Percentiles rank a stretch among this genome's conserved stretches.
phyloP scores from a whole-genome alignment of 129 eudicot genomes.

The Silybum marianum region DNA sequence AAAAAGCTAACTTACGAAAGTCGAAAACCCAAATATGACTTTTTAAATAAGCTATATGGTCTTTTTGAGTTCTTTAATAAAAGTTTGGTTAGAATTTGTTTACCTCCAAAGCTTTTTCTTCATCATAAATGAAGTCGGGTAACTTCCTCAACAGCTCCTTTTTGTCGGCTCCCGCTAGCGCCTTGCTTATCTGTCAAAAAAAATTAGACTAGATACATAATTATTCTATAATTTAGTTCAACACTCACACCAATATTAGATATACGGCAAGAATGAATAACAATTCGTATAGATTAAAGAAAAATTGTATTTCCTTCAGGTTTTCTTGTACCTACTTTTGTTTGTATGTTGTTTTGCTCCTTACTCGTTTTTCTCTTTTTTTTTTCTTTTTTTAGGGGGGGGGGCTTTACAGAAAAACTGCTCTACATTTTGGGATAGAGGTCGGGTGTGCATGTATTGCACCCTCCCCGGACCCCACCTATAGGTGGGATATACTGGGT shows the following conservation, averaged over 20 bases:
- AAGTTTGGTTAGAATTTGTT: not conserved
- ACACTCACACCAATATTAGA: not conserved
- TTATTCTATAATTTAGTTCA: not conserved
- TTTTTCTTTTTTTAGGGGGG: too few species aligned
- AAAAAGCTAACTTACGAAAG: not conserved
- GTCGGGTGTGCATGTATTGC: not conserved
- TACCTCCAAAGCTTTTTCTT: conserved; percentile 97
- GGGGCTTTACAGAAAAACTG: not conserved
- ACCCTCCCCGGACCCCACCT: not conserved
- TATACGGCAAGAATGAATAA: not conserved
- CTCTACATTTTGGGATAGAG: not conserved
- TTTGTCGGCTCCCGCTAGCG: conserved; percentile 76
- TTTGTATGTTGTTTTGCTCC: not conserved
- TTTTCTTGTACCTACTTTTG: not conserved
- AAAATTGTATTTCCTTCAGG: not conserved
- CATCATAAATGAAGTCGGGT: conserved; percentile 86
- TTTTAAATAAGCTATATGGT: not conserved
- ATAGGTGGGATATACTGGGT: not conserved
- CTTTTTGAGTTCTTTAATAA: not conserved
- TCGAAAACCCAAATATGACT: not conserved
- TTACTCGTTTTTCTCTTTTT: too few species aligned
- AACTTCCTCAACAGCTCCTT: conserved; percentile 82
- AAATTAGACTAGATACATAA: not conserved
- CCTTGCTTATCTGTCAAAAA: conserved; percentile 72
- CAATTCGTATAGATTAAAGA: conserved; percentile 1